Evolutionary conservation across 1,284 basidiomycete species (phyloP).

Genomic region (Anthracocystis setariae): DNA sequence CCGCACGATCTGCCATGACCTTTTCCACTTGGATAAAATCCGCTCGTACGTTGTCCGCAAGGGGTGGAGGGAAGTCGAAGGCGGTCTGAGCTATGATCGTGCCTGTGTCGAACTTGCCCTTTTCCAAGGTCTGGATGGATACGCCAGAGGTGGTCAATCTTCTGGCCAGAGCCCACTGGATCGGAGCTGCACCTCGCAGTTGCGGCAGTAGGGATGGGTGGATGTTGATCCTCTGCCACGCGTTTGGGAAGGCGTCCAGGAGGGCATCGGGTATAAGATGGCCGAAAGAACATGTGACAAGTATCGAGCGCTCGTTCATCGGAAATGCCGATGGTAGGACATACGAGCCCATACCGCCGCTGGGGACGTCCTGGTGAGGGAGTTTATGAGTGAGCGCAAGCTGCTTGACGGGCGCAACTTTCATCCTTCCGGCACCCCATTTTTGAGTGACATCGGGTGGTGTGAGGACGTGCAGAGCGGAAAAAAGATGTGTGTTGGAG

Average conservation of each 20-base stretch:
- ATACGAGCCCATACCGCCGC: constrained; percentile 30
- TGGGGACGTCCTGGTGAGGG: constrained; percentile 33
- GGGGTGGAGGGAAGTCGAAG: constrained; percentile 69
- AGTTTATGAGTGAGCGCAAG: constrained; percentile 42
- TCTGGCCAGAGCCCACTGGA: constrained; percentile 79
- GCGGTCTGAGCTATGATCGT: constrained; percentile 27
- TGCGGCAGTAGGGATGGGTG: constrained; percentile 89
- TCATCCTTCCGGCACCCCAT: constrained; percentile 61
- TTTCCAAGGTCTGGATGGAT: constrained; percentile 53
- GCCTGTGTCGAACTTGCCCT: constrained; percentile 54
- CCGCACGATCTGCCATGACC: constrained; percentile 76
- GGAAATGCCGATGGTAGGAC: constrained; percentile 8
- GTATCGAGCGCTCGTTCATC: constrained; percentile 68
- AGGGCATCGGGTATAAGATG: constrained; percentile 80
- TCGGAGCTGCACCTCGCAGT: constrained; percentile 91
- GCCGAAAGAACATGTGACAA: constrained; percentile 92
- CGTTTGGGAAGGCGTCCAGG: constrained; percentile 75
- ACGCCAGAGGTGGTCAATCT: constrained; percentile 45
- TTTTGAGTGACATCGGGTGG: constrained; percentile 70
- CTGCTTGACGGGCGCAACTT: constrained; percentile 52
- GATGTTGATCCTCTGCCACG: constrained; percentile 80
- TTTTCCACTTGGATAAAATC: constrained; percentile 75
- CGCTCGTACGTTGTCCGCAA: constrained; percentile 29
- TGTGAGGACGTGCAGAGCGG: constrained; percentile 72
- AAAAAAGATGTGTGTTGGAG: constrained; percentile 1